Evolutionary conservation across 495 filamentous ascomycete genomes (phyloP), one percentile per base, ranked within the genome.

Genomic region (Collariella sp.): DNA sequence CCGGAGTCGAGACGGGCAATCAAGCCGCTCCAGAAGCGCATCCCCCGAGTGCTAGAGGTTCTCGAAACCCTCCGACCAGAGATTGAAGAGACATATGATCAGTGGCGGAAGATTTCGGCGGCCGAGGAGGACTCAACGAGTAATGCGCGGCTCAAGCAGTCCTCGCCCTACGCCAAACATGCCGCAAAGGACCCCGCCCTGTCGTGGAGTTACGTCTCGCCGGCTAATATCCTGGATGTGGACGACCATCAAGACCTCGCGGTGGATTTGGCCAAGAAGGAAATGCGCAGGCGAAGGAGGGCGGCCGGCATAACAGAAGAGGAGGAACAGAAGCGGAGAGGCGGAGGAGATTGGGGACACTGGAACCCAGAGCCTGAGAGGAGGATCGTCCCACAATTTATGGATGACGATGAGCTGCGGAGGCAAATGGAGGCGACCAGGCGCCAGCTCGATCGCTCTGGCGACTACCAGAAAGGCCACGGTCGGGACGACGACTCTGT

Each of bases 241-340:
- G 78, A 72, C 11, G 79, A 87, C 47, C 76, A 94, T 54, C 77
- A 79, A 51, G 83, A 89, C 31, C 76, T 96, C 35, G 89, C 89
- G 9, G 85, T 94, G 6, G 77, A 84, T 56, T 60, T 95, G 34
- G 88, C 88, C 0, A 80, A 83, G 50, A 82, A 77, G 18, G 88
- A 95, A 67, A 81, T 91, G 41, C 75, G 68, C 44, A 79, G 88
- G 45, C 75, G 89, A 56, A 83, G 84, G 11, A 72, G 81, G 7
- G 70, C 78, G 58, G 72, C 79, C 10, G 79, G 80, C 3, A 64
- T 80, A 10, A 70, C 73, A 0, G 72, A 72, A 15, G 79, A 80
- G 15, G 81, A 80, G 49, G 78, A 81, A 55, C 74, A 76, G 46
- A 69, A 62, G 46, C 77, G 80, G 43, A 77, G 84, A 16, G 75